Conservation (phyloP, 2,329 filamentous ascomycete genomes). For the Cladobotryum mycophilum region DNA sequence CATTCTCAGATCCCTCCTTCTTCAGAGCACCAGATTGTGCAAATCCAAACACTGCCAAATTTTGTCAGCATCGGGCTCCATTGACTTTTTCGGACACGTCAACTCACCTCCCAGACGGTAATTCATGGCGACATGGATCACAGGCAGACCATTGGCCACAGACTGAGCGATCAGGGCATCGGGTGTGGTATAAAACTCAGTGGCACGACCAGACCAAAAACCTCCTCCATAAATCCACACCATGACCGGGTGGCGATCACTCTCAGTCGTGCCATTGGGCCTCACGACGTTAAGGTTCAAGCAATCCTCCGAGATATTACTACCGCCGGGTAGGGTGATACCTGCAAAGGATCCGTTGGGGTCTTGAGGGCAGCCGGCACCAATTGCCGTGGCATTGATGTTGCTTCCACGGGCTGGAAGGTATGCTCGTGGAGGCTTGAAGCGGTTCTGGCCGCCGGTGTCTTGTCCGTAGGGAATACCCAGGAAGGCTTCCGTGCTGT, state of each 20-base stretch:
- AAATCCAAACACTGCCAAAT: slow-evolving; percentile 21
- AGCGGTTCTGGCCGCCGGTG: slow-evolving; percentile 38
- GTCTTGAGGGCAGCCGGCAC: slow-evolving; percentile 39
- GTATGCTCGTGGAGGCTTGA: slow-evolving; percentile 37
- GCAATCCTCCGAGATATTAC: slow-evolving; percentile 30
- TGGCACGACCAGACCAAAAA: slow-evolving; percentile 26
- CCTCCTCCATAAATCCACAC: slow-evolving; percentile 29
- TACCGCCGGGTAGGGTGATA: slow-evolving; percentile 21
- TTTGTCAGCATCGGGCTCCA: not conserved
- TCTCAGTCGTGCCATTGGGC: slow-evolving; percentile 18
- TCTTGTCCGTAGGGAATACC: slow-evolving; percentile 42
- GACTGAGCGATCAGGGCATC: slow-evolving; percentile 42
- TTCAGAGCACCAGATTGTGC: slow-evolving; percentile 19
- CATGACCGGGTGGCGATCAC: slow-evolving; percentile 29
- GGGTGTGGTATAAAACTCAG: slow-evolving; percentile 30
- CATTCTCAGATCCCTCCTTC: slow-evolving; percentile 29
- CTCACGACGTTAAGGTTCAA: slow-evolving; percentile 30
- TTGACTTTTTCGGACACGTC: not conserved
- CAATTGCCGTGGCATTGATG: slow-evolving; percentile 34
- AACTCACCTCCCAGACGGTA: slow-evolving; percentile 22
- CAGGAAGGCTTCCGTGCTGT: slow-evolving; percentile 41
- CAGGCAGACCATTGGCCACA: slow-evolving; percentile 32
- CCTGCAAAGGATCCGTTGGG: slow-evolving; percentile 28
- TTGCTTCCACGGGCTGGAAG: slow-evolving; percentile 24
- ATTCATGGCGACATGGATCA: slow-evolving; percentile 31